Base-by-base conservation (phyloP, 257 asterid genomes). In the Nicotiana tomentosiformis region DNA sequence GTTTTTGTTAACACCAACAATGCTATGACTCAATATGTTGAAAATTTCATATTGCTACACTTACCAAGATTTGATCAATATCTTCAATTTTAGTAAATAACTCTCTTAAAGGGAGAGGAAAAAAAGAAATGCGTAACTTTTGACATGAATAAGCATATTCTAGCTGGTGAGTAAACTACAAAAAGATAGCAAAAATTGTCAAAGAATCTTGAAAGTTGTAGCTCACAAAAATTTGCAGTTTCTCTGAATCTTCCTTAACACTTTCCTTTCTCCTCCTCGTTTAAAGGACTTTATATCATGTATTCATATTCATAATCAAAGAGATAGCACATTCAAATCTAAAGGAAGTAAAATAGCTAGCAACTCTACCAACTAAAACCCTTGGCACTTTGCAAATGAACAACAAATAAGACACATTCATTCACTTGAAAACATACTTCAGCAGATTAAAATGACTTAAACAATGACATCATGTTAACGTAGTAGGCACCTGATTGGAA, bases 401-500 rank as follows among this genome's bases (percentile, higher is more conserved):
- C 64, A 51, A 49, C 64, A 74, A 51, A 74, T 29, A 51, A 74
- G 64, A 74, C 61, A 51, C 61, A 74, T 15, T 15, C 26, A 15
- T 35, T 67, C 53, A 67, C 23, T 35, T 67, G 7, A 33, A 60
- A 66, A 15, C 1, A 0, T 15, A 26, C 26, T 23, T 51, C 1
- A 74, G 62, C 62, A 26, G 43, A 12, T 74, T 14, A 51, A 56
- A 14, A 6, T 26, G 43, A 49, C 62, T 49, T 26, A 58, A 6
- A 37, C 12, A 49, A 74, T 49, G 80, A 74, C 80, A 49, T 74
- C 64, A 74, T 74, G 64, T 51, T 74, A 51, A 74, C 80, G 26
- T 51, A 74, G 43, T 33, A 16, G 1, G 26, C 74, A 66, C 74
- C 3, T 66, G 51, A 15, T 66, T 66, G 49, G 8, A 65, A 66